Conservation (phyloP, 768 basidiomycete genomes). For the Rubroboletus pulcherrimus region DNA sequence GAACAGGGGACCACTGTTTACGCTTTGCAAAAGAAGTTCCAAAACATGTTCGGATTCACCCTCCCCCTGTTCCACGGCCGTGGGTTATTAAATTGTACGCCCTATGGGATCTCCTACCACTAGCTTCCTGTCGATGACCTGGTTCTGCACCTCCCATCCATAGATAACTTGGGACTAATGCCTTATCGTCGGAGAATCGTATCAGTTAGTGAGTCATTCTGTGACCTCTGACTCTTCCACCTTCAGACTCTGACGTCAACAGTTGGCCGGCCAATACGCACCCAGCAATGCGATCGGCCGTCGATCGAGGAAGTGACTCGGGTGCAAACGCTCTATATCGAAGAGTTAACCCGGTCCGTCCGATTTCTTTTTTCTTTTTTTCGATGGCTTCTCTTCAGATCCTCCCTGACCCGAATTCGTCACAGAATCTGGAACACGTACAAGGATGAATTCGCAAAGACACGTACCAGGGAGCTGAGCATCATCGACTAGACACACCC, state of each 20-base stretch:
- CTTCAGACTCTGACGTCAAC: background rate
- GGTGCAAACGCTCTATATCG: constrained; percentile 84
- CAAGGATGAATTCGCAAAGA: constrained; percentile 89
- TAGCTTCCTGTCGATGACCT: background rate
- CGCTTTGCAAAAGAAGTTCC: constrained; percentile 85
- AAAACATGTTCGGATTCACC: constrained; percentile 91
- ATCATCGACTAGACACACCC: constrained; percentile 56
- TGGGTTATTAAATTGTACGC: constrained; percentile 88
- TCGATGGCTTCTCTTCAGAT: background rate
- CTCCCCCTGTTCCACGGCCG: constrained; percentile 96
- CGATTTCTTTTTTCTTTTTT: no score
- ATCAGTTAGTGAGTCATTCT: constrained; percentile 78
- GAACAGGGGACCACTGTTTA: constrained; percentile 88
- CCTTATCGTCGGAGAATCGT: constrained; percentile 94
- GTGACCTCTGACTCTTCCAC: background rate
- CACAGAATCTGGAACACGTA: constrained; percentile 92
- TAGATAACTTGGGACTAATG: constrained; percentile 94
- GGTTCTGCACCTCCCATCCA: background rate
- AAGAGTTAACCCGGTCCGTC: constrained; percentile 81
- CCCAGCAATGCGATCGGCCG: constrained; percentile 73
- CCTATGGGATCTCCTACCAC: background rate
- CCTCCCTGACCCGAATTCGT: constrained; percentile 1
- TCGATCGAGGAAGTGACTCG: constrained; percentile 74
- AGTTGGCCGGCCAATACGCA: constrained; percentile 91
- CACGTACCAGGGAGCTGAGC: constrained; percentile 71